phyloP scores from a whole-genome alignment of 2,329 filamentous ascomycete species.

The Monosporascus sp. region DNA sequence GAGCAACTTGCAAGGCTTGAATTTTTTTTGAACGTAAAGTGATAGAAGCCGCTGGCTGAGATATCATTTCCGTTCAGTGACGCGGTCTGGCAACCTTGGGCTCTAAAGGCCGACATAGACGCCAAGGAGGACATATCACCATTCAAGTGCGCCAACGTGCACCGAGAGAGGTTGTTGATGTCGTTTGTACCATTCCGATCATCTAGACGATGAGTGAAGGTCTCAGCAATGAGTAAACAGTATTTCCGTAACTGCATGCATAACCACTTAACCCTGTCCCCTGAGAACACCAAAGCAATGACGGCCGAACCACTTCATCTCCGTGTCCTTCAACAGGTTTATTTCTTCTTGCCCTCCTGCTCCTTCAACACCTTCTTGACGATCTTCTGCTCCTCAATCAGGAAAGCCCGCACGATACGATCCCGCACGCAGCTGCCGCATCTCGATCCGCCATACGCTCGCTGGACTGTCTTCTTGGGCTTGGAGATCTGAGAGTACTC shows the following conservation, averaged over 20 bases:
- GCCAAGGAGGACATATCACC: background rate
- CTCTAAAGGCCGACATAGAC: no score
- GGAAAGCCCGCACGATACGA: slow-evolving; percentile 94
- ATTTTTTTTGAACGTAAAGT: no score
- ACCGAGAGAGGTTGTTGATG: slow-evolving; percentile 11
- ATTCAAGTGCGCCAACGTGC: background rate
- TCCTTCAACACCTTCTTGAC: slow-evolving; percentile 99
- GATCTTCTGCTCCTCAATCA: slow-evolving; percentile 99
- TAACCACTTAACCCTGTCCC: slow-evolving; percentile 28
- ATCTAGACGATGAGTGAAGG: slow-evolving; percentile 28
- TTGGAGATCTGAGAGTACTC: slow-evolving; percentile 96
- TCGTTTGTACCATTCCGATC: slow-evolving; percentile 30
- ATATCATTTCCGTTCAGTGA: no score
- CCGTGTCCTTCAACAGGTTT: slow-evolving; percentile 38
- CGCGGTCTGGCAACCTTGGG: no score
- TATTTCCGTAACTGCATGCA: slow-evolving; percentile 23
- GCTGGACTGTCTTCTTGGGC: slow-evolving; percentile 99
- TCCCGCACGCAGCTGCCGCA: slow-evolving; percentile 99
- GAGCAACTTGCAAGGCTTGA: no score
- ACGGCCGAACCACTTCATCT: slow-evolving; percentile 28
- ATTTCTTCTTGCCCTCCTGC: slow-evolving; percentile 77
- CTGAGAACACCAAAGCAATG: slow-evolving; percentile 31
- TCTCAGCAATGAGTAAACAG: slow-evolving; percentile 26
- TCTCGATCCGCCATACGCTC: slow-evolving; percentile 96
- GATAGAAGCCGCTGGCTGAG: no score